Base-by-base conservation (phyloP, 1,139 yeast genomes). In the Taphrina wiesneri region DNA sequence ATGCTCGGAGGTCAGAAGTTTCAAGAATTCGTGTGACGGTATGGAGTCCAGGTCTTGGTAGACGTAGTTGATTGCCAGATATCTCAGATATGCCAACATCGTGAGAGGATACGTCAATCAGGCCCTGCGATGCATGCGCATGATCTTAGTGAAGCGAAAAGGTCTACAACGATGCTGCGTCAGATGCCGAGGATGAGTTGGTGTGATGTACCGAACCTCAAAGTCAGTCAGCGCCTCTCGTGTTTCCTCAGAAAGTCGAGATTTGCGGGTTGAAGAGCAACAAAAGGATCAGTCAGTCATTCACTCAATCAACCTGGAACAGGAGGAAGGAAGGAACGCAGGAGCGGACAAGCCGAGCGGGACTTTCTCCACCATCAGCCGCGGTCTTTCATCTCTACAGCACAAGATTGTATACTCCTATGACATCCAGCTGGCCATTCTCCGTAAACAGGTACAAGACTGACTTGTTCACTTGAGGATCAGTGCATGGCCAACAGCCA, bases 1-100 rank as follows among this genome's bases (percentile, higher is more conserved):
- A 30, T 60, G 57, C 17, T 60, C 64, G 11, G 64, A 60, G 6
- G 64, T 60, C 30, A 60, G 41, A 6, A 60, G 52, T 2, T 51
- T 54, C 15, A 39, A 19, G 6, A 53, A 52, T 13, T 49, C 56
- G 36, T 60, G 56, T 6, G 64, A 52, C 28, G 63, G 63, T 19
- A 34, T 25, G 13, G 56, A 32, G 32, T 32, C 47, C 6, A 28
- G 39, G 28, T 60, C 64, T 23, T 43, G 45, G 52, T 54, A 41
- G 23, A 54, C 49, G 39, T 39, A 39, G 25, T 54, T 28, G 49
- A 39, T 28, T 19, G 39, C 43, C 32, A 54, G 32, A 28, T 54
- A 28, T 19, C 49, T 19, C 21, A 54, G 32, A 39, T 54, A 54
- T 11, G 49, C 59, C 32, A 54, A 36, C 59, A 54, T 54, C 21